Evolutionary conservation across 2,329 filamentous ascomycete genomes (phyloP).

Genomic region (Metarhizium guizhouense): DNA sequence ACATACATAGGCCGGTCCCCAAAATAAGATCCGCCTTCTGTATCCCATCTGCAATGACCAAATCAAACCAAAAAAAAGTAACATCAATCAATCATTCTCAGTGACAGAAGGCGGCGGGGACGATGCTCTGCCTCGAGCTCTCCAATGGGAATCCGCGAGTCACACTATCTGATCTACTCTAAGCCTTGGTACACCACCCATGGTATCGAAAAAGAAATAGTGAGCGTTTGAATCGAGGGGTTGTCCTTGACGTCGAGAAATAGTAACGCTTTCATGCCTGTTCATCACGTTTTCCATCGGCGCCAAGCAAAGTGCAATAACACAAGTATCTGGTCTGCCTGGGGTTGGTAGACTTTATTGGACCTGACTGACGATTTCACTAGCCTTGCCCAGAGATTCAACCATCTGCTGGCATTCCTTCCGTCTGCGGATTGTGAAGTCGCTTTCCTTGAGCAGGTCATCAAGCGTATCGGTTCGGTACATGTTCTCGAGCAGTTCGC

Average conservation of each 20-base stretch:
- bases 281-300: background rate
- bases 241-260: background rate
- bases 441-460: conserved; percentile 92
- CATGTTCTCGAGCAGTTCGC: conserved; percentile 94
- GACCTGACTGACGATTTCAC: conserved; percentile 86
- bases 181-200: conserved; percentile 19
- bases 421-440: conserved; percentile 87
- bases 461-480: conserved; percentile 87
- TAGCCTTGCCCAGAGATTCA: conserved; percentile 79
- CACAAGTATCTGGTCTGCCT: background rate
- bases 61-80: background rate
- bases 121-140: conserved; percentile 5
- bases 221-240: background rate
- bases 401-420: conserved; percentile 99
- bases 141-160: conserved; percentile 3
- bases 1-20: background rate
- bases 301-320: background rate
- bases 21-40: background rate
- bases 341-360: conserved; percentile 32
- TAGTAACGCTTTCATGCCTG: background rate
- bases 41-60: background rate
- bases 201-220: conserved; percentile 28
- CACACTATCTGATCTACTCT: conserved; percentile 26
- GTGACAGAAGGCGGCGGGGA: background rate
- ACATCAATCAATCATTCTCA: background rate